phyloP scores from a whole-genome alignment of 495 filamentous ascomycete species.

The Penicillium canescens region DNA sequence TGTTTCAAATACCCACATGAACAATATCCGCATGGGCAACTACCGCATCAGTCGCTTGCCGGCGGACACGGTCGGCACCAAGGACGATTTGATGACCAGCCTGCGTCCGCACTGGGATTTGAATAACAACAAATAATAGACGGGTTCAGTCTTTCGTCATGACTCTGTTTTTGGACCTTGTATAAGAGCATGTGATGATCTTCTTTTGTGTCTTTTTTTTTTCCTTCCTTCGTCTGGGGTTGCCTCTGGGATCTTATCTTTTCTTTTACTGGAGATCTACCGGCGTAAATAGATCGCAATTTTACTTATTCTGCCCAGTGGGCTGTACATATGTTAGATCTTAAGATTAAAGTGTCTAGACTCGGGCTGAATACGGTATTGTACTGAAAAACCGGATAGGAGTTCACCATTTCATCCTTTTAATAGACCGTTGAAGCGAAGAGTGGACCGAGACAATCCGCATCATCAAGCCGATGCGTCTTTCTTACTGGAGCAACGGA shows the following conservation, averaged over 20 bases:
- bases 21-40: slow-evolving; percentile 83
- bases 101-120: slow-evolving; percentile 82
- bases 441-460: too few relatives aligned
- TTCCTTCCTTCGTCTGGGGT: not conserved
- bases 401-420: too few relatives aligned
- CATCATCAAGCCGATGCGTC: too few relatives aligned
- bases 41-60: slow-evolving; percentile 89
- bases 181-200: slow-evolving; percentile 32
- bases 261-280: slow-evolving; percentile 20
- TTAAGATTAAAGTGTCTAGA: not conserved
- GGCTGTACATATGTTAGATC: slow-evolving; percentile 7
- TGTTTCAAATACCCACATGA: slow-evolving; percentile 67
- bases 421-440: too few relatives aligned
- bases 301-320: slow-evolving; percentile 11
- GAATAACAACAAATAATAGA: slow-evolving; percentile 31
- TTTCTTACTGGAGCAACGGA: not conserved
- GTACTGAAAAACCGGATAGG: too few relatives aligned
- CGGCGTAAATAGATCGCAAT: slow-evolving; percentile 31
- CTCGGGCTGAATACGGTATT: not conserved
- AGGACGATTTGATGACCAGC: slow-evolving; percentile 63
- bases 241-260: slow-evolving; percentile 4
- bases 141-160: slow-evolving; percentile 20
- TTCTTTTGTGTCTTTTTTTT: slow-evolving; percentile 13
- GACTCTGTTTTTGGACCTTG: slow-evolving; percentile 34
- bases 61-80: slow-evolving; percentile 78